Evolutionary conservation across 768 basidiomycete species (phyloP).

Genomic region (Exidia glandulosa): DNA sequence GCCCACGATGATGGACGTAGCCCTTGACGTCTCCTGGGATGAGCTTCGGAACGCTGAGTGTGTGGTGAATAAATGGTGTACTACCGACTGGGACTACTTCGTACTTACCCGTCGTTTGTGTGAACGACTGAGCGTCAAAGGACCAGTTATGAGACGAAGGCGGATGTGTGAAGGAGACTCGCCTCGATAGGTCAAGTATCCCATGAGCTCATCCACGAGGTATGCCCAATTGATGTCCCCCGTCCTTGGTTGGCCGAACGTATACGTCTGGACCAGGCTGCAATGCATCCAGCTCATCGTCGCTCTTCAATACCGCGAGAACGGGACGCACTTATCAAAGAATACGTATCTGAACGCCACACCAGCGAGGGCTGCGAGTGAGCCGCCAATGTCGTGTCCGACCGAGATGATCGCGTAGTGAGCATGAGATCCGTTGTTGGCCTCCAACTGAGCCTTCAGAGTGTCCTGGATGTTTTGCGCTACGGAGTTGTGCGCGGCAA

Average conservation of each 20-base stretch:
- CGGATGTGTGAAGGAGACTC: background rate
- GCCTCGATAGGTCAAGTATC: background rate
- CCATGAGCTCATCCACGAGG: background rate
- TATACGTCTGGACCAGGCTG: background rate
- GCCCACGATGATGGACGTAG: background rate
- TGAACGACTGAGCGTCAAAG: background rate
- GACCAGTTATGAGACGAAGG: too few relatives aligned
- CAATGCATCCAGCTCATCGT: background rate
- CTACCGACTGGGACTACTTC: background rate
- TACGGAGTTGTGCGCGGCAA: conserved; percentile 38
- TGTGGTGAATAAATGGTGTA: background rate
- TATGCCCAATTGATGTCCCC: background rate
- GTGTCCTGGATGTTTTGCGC: conserved; percentile 28
- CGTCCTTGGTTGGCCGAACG: background rate
- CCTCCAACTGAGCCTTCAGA: conserved; percentile 24
- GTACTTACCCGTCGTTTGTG: background rate
- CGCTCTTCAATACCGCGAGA: background rate
- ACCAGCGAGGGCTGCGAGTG: background rate
- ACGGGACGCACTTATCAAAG: background rate
- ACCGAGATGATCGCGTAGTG: background rate
- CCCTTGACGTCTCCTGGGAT: background rate
- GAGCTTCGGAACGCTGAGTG: background rate
- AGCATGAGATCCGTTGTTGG: background rate
- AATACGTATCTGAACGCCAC: background rate
- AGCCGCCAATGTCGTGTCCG: background rate